These are phyloP conservation scores for Puccinellia tenuiflora DNA, from an alignment of 176 grass and related monocot species.

Conservation along the genomic window DNA sequence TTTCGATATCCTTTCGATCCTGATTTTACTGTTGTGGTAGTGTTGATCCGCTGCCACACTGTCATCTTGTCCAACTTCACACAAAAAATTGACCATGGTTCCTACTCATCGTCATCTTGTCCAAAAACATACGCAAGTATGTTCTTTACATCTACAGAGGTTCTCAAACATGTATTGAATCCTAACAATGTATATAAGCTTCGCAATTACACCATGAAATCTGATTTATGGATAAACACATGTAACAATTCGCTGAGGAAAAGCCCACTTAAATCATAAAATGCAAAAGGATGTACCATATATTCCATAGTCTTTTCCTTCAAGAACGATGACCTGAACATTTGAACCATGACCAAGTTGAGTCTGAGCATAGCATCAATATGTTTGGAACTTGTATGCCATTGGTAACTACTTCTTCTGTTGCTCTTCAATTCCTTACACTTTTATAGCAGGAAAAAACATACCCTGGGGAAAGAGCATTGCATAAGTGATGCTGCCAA, in stretches of 20 bases:
- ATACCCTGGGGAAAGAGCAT: conserved; percentile 58
- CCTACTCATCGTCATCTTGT: no score
- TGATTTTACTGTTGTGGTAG: no score
- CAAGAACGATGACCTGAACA: conserved; percentile 95
- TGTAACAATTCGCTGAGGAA: not conserved
- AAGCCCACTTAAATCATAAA: not conserved
- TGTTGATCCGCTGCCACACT: no score
- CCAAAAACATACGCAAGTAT: no score
- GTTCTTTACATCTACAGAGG: no score
- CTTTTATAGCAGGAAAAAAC: conserved; percentile 99
- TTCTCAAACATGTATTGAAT: no score
- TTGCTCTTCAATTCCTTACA: conserved; percentile 87
- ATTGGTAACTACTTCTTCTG: conserved; percentile 89
- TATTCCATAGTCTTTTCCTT: conserved; percentile 88
- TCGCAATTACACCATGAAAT: conserved; percentile 91
- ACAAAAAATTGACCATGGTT: no score
- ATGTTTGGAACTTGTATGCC: conserved; percentile 87
- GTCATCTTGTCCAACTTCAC: no score
- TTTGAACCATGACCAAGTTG: conserved; percentile 97
- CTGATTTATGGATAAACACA: conserved; percentile 37
- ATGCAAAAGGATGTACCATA: conserved; percentile 58
- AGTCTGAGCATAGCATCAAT: conserved; percentile 99
- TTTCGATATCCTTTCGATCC: no score
- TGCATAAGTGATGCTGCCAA: not conserved
- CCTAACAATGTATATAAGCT: no score